A percentile compares a stretch with the other conserved stretches of the same genome.
These are phyloP conservation scores for Casuarina equisetifolia DNA, from an alignment of 306 rosid genomes.

Conservation along the genomic window DNA sequence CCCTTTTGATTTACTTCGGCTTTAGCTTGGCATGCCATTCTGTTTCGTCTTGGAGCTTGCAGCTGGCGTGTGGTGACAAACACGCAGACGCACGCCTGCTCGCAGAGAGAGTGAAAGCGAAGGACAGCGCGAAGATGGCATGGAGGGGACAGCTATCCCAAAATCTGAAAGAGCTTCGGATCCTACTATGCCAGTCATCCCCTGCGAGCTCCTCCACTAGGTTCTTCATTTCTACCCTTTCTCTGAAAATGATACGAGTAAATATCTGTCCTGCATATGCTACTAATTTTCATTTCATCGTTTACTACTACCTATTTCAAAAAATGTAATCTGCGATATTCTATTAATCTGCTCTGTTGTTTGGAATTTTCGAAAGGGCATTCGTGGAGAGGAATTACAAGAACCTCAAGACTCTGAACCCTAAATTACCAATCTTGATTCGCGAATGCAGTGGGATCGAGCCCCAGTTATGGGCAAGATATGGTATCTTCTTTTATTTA, in stretches of 20 bases:
- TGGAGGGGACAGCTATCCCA: slow-evolving; percentile 79
- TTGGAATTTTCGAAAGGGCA: slow-evolving; percentile 43
- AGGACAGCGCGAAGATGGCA: slow-evolving; percentile 51
- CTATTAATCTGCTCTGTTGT: slow-evolving; percentile 1
- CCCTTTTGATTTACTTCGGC: too few species aligned
- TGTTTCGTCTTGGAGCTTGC: neutral
- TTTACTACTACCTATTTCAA: neutral
- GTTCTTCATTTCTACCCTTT: slow-evolving; percentile 37
- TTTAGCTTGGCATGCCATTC: too few species aligned
- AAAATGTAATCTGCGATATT: slow-evolving; percentile 3
- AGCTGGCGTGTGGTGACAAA: neutral
- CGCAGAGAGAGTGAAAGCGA: neutral
- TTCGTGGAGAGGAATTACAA: slow-evolving; percentile 86
- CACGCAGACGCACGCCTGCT: neutral
- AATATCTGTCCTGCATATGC: neutral
- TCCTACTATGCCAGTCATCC: slow-evolving; percentile 87
- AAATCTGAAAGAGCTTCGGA: slow-evolving; percentile 83
- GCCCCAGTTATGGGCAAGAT: slow-evolving; percentile 97
- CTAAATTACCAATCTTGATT: slow-evolving; percentile 83
- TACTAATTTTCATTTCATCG: neutral
- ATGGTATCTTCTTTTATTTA: slow-evolving; percentile 48
- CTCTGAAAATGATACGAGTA: neutral
- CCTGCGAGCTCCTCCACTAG: slow-evolving; percentile 86
- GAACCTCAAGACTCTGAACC: slow-evolving; percentile 81
- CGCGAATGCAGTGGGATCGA: slow-evolving; percentile 86